Base-by-base conservation (phyloP, 2,329 filamentous ascomycete species). In the Gnomoniopsis sp. region DNA sequence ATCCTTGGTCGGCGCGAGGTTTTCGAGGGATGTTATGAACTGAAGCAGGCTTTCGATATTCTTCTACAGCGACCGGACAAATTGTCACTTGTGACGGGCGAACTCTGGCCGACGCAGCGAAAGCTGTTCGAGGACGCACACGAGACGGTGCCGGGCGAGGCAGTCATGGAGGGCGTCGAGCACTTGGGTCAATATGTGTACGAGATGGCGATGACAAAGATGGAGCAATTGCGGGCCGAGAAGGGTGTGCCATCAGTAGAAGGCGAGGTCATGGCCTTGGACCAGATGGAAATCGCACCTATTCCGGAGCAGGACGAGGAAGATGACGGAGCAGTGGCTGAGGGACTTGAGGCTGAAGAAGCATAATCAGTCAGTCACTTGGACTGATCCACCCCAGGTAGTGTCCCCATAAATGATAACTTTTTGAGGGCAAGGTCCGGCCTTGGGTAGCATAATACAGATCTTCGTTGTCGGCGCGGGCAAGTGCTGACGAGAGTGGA, bases 101-200 rank as follows among this genome's bases (percentile, higher is more conserved):
- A 99, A 76, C 84, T 98, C 77, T 96, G 86, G 80, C 90, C 90
- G 1, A 84, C 89, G 0, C 72, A 81, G 56, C 79, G 90, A 48
- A 68, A 75, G 3, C 70, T 77, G 12, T 68, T 72, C 1, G 76
- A 76, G 6, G 79, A 79, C 49, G 72, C 70, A 19, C 77, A 78
- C 10, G 79, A 79, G 19, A 77, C 77, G 7, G 76, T 84, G 7
- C 75, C 79, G 2, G 81, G 81, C 14, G 81, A 84, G 66, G 88
- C 86, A 1, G 79, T 85, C 21, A 98, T 99, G 90, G 90, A 93
- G 67, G 85, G 89, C 36, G 88, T 98, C 1, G 93, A 99, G 77
- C 95, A 99, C 76, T 74, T 99, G 38, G 95, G 95, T 0, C 89
- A 96, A 74, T 99, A 97, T 72, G 93, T 99, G 22, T 96, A 86